phyloP scores from a whole-genome alignment of 805 yeast species.

The Candida hungchunana region DNA sequence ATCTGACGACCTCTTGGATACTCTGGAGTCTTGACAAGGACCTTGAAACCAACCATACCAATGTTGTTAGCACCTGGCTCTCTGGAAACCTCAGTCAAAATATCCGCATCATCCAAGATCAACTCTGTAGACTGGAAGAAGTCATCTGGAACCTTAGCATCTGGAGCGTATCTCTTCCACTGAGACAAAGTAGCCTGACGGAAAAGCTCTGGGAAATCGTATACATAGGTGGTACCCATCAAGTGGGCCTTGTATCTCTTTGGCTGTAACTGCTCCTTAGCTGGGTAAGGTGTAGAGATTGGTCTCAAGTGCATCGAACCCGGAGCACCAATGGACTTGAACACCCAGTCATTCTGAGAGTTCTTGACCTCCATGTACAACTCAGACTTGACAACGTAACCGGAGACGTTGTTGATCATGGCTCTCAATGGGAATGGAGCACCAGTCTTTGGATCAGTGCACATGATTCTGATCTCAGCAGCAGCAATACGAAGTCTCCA shows the following conservation, averaged over 20 bases:
- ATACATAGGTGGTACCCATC: conserved; percentile 97
- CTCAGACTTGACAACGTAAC: conserved; percentile 95
- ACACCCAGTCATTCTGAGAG: conserved; percentile 92
- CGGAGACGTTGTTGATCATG: conserved; percentile 91
- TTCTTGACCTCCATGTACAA: conserved; percentile 92
- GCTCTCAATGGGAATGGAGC: conserved; percentile 95
- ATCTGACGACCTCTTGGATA: conserved; percentile 95
- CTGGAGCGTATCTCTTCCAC: conserved; percentile 70
- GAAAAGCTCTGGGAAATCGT: conserved; percentile 98
- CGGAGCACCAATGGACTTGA: conserved; percentile 90
- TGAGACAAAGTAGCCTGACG: conserved; percentile 82
- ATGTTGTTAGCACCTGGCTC: conserved; percentile 94
- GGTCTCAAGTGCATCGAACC: conserved; percentile 98
- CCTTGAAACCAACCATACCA: conserved; percentile 97
- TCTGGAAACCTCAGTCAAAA: conserved; percentile 81
- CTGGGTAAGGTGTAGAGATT: conserved; percentile 93
- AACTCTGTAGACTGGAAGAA: conserved; percentile 77
- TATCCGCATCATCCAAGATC: conserved; percentile 73
- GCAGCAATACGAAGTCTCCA: conserved; percentile 96
- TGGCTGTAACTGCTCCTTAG: conserved; percentile 97
- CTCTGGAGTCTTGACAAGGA: conserved; percentile 91
- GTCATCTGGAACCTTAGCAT: conserved; percentile 65
- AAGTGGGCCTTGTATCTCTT: conserved; percentile 97
- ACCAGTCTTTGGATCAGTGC: conserved; percentile 84
- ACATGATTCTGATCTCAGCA: conserved; percentile 95